Evolutionary conservation across 1,139 yeast species (phyloP).

Genomic region (Magnusiomyces magnusii): DNA sequence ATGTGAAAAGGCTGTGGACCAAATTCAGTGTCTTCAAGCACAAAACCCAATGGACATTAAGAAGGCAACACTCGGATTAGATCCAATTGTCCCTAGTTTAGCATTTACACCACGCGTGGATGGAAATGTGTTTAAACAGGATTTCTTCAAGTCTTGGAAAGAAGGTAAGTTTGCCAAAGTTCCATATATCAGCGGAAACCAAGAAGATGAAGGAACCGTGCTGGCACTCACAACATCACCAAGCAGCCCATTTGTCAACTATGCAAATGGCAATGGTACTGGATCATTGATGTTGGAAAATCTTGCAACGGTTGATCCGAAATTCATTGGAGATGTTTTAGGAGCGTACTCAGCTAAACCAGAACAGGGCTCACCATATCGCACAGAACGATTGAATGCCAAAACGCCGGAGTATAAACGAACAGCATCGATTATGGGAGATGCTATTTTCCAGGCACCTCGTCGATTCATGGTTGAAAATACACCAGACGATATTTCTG

Average conservation of each 20-base stretch:
- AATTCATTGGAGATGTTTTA: not conserved
- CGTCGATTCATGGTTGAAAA: conserved; percentile 14
- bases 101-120: conserved; percentile 11
- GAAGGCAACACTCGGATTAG: conserved; percentile 6
- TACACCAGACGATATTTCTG: not conserved
- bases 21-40: conserved; percentile 8
- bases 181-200: conserved; percentile 18
- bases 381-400: conserved; percentile 17
- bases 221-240: conserved; percentile 4
- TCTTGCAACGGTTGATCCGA: not conserved
- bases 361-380: conserved; percentile 21
- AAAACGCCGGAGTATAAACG: conserved; percentile 20
- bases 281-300: not conserved
- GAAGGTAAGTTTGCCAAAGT: conserved; percentile 17
- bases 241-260: not conserved
- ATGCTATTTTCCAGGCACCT: conserved; percentile 21
- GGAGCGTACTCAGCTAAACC: conserved; percentile 19
- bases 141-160: conserved; percentile 7
- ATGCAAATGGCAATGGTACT: not conserved
- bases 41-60: not conserved
- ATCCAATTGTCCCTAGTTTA: not conserved
- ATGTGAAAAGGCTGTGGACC: conserved; percentile 2
- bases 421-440: conserved; percentile 19
- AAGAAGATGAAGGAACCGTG: conserved; percentile 19
- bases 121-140: conserved; percentile 6